Evolutionary conservation across 345 rosid species (phyloP), one percentile per base, ranked within the genome.

Genomic region (Eucalyptus decipiens): DNA sequence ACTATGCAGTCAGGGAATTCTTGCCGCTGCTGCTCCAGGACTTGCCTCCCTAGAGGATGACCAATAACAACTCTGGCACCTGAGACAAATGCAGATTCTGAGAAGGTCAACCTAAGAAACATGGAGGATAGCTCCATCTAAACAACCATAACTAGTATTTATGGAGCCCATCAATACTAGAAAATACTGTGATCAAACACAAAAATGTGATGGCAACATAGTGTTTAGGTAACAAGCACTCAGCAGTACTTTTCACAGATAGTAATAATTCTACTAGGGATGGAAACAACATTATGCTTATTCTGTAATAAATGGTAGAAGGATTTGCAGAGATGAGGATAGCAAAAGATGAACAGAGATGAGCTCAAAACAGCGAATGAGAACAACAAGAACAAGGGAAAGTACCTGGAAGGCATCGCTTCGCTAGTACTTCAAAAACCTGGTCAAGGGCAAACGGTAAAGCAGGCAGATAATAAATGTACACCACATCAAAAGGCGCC

Each of bases 51-150:
- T 91, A 91, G 96, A 40, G 96, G 97, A 87, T 97, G 98, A 91
- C 99, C 95, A 76, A 96, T 94, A 11, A 97, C 95, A 48, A 97
- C 88, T 91, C 97, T 94, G 83, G 98, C 98, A 91, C 98, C 99
- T 97, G 89, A 24, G 54, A 72, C 85, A 40, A 52, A 30, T 40
- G 18, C 72, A 87, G 48, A 40, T 87, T 40, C 49, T 87, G 50
- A 60, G 32, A 54, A 28, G 26, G 37, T 40, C 85, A 58, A 30
- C 88, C 80, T 24, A 52, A 34, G 80, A 37, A 56, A 76, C 24
- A 76, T 40, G 45, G 28, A 76, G 45, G 14, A 72, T 37, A 76
- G 16, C 83, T 72, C 45, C 83, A 37, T 72, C 83, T 72, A 72
- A 37, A 37, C 83, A 19, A 72, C 83, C 45, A 0, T 37, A 56